Base-by-base conservation (phyloP, 495 filamentous ascomycete species). In the Talaromyces thailandensis region DNA sequence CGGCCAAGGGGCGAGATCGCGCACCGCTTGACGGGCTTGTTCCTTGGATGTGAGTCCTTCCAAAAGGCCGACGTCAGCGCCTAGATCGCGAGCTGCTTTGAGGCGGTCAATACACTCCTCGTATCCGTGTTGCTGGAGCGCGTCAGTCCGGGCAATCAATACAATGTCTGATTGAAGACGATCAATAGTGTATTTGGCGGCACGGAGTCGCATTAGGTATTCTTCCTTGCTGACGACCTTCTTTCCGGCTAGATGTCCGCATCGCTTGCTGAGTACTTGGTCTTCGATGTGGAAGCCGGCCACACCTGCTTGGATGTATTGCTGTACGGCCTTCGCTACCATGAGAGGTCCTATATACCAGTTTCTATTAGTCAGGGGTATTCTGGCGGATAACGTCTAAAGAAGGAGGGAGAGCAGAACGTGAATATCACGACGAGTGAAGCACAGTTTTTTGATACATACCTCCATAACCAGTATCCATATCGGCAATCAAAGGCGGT, bases 281-380 rank as follows among this genome's bases (percentile, higher is more conserved):
- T 86, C 84, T 70, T 87, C 84, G 55, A 86, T 73, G 62, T 86
- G 82, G 40, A 86, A 69, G 16, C 75, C 84, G 2, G 84, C 84
- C 9, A 86, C 80, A 43, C 81, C 81, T 16, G 79, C 74, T 6
- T 72, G 71, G 32, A 79, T 78, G 66, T 85, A 87, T 53, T 77
- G 69, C 61, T 74, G 68, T 25, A 84, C 76, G 2, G 82, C 78
- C 25, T 77, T 71, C 6, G 77, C 71, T 25, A 85, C 75, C 72
- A 81, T 82, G 29, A 84, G 64, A 6, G 78, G 77, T 11, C 31
- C 31, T 35, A 12, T 35, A 2, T 35, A 35, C 1, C 1, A 35
- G 31, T 35, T 35, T 11, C 3, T 11, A 9, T 35, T 35, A 35
- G 31, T 35, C 0, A 35, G 12, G 31, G 12, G 9, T 35, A 9